Conservation (phyloP, 1,284 basidiomycete species). For the Moesziomyces parantarcticus region DNA sequence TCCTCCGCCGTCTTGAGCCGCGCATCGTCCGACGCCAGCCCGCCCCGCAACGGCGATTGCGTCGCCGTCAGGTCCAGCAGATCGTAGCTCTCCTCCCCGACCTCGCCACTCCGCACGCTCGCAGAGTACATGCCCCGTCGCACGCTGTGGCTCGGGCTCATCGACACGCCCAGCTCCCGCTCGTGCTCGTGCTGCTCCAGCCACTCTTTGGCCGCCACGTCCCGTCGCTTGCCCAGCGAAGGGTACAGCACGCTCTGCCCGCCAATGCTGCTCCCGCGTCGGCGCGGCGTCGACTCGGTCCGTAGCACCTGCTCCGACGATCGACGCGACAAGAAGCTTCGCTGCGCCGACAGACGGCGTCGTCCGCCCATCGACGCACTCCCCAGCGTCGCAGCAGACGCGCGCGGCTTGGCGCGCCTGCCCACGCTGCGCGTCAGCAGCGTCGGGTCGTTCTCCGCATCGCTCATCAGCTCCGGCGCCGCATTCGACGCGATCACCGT, state of each 20-base stretch:
- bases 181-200: constrained; percentile 68
- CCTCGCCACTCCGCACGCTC: constrained; percentile 26
- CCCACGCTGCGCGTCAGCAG: constrained; percentile 22
- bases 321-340: constrained; percentile 59
- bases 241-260: constrained; percentile 71
- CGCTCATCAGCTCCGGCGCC: constrained; percentile 30
- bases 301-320: constrained; percentile 63
- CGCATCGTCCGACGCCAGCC: constrained; percentile 43
- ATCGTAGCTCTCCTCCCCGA: constrained; percentile 35
- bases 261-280: constrained; percentile 75
- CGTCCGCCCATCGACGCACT: constrained; percentile 25
- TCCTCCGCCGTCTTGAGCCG: constrained; percentile 61
- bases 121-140: constrained; percentile 23
- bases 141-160: constrained; percentile 39
- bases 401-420: constrained; percentile 34
- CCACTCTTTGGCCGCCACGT: constrained; percentile 89
- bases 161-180: constrained; percentile 36
- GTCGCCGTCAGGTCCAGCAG: constrained; percentile 45
- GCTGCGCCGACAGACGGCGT: constrained; percentile 60
- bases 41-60: constrained; percentile 34
- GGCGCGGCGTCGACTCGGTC: constrained; percentile 74
- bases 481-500: constrained; percentile 43
- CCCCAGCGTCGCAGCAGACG: constrained; percentile 29
- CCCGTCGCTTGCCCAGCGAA: constrained; percentile 79
- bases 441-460: constrained; percentile 36